Conservation (phyloP, 1,284 basidiomycete genomes). For the Laetiporus sulphureus region DNA sequence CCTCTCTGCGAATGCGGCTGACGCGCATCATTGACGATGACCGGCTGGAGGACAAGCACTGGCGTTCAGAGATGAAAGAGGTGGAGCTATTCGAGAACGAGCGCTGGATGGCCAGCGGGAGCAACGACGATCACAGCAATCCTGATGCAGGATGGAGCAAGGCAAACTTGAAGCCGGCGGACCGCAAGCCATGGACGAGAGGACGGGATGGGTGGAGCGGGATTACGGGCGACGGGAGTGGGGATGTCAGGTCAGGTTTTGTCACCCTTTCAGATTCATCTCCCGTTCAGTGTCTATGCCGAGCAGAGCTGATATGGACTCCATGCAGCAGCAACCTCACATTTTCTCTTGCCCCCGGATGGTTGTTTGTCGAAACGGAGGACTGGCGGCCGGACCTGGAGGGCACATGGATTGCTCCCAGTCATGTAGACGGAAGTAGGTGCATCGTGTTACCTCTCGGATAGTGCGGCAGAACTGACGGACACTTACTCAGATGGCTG, state of each 20-base stretch:
- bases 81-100: conserved; percentile 80
- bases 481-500: conserved; percentile 47
- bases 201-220: conserved; percentile 69
- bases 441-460: conserved; percentile 6
- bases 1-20: conserved; percentile 21
- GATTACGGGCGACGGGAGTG: conserved; percentile 33
- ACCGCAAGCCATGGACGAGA: conserved; percentile 62
- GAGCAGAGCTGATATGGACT: conserved; percentile 10
- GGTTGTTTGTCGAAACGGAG: conserved; percentile 68
- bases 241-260: conserved; percentile 57
- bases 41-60: conserved; percentile 52
- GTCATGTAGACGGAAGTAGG: conserved; percentile 41
- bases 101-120: conserved; percentile 33
- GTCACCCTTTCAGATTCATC: neutral
- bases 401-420: conserved; percentile 43
- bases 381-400: conserved; percentile 64
- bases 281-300: too few relatives aligned
- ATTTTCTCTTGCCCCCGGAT: conserved; percentile 62
- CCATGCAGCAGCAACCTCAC: conserved; percentile 64
- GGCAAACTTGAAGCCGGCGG: conserved; percentile 41
- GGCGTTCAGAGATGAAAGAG: conserved; percentile 53
- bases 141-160: conserved; percentile 48
- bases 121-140: conserved; percentile 17
- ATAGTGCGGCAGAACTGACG: neutral
- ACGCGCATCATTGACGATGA: conserved; percentile 56